A percentile compares a stretch with the other conserved stretches of the same genome.
Conservation (phyloP, 768 basidiomycete species). For the Rhodotorula kratochvilovae region DNA sequence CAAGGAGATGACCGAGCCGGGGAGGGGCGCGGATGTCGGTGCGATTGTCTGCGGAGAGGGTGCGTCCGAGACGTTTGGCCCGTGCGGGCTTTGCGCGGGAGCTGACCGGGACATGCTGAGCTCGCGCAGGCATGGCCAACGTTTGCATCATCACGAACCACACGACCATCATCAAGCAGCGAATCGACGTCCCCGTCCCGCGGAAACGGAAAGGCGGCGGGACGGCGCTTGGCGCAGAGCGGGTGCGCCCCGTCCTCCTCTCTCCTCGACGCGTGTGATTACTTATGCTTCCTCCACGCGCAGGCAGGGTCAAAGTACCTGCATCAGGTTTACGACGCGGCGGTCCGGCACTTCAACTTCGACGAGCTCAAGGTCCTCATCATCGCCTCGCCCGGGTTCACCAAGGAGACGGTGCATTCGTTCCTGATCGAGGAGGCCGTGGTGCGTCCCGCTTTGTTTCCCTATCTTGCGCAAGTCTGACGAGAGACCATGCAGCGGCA, state of each 20-base stretch:
- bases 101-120: neutral
- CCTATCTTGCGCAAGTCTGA: too few species aligned
- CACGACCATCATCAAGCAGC: slow-evolving; percentile 88
- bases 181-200: slow-evolving; percentile 82
- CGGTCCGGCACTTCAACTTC: slow-evolving; percentile 86
- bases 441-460: slow-evolving; percentile 8
- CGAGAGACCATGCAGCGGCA: slow-evolving; percentile 49
- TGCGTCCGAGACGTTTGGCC: slow-evolving; percentile 45
- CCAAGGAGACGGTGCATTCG: slow-evolving; percentile 78
- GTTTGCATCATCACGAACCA: slow-evolving; percentile 94
- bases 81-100: too few species aligned
- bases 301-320: slow-evolving; percentile 76
- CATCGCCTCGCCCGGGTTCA: slow-evolving; percentile 95
- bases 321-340: slow-evolving; percentile 73
- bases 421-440: slow-evolving; percentile 77
- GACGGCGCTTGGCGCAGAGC: slow-evolving; percentile 81
- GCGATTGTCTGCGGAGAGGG: slow-evolving; percentile 95
- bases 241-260: slow-evolving; percentile 48
- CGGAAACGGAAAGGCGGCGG: slow-evolving; percentile 78
- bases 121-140: slow-evolving; percentile 64
- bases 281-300: neutral
- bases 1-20: slow-evolving; percentile 83
- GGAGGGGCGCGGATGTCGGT: slow-evolving; percentile 90
- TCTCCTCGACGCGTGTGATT: neutral
- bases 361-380: slow-evolving; percentile 79